phyloP scores from a whole-genome alignment of 352 stramenopile species.

The Phytopythium litorale region DNA sequence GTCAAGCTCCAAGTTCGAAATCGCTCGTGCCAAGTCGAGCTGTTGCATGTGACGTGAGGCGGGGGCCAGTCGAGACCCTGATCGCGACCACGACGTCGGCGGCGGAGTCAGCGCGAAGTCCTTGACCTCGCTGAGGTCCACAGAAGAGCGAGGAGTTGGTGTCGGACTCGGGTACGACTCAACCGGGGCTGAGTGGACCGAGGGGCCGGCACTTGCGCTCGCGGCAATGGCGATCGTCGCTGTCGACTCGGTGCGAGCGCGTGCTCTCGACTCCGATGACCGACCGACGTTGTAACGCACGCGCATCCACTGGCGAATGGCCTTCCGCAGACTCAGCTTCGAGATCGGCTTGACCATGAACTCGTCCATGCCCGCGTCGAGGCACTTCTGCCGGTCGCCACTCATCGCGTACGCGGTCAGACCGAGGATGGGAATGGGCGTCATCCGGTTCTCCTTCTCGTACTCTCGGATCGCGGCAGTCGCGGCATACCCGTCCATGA shows the following conservation, averaged over 20 bases:
- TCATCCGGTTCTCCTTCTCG: slow-evolving; percentile 53
- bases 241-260: slow-evolving; percentile 2
- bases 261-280: slow-evolving; percentile 3
- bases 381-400: slow-evolving; percentile 68
- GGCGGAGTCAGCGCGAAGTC: slow-evolving; percentile 14
- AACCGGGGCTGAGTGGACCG: not conserved
- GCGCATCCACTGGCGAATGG: slow-evolving; percentile 66
- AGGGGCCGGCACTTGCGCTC: not conserved
- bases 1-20: slow-evolving; percentile 76
- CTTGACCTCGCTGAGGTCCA: slow-evolving; percentile 21
- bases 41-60: slow-evolving; percentile 77
- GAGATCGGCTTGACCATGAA: slow-evolving; percentile 81
- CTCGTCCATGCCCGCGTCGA: slow-evolving; percentile 67
- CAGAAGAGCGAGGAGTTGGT: slow-evolving; percentile 27
- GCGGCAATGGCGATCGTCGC: not conserved
- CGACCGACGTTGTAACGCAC: slow-evolving; percentile 40
- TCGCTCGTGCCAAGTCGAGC: slow-evolving; percentile 65
- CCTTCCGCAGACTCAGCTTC: slow-evolving; percentile 55
- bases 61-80: slow-evolving; percentile 32
- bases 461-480: slow-evolving; percentile 59
- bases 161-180: slow-evolving; percentile 23
- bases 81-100: slow-evolving; percentile 8
- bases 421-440: slow-evolving; percentile 61
- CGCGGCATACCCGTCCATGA: slow-evolving; percentile 79
- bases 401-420: slow-evolving; percentile 74